Evolutionary conservation across 2,329 filamentous ascomycete species (phyloP).

Genomic region (Alternaria viburni): DNA sequence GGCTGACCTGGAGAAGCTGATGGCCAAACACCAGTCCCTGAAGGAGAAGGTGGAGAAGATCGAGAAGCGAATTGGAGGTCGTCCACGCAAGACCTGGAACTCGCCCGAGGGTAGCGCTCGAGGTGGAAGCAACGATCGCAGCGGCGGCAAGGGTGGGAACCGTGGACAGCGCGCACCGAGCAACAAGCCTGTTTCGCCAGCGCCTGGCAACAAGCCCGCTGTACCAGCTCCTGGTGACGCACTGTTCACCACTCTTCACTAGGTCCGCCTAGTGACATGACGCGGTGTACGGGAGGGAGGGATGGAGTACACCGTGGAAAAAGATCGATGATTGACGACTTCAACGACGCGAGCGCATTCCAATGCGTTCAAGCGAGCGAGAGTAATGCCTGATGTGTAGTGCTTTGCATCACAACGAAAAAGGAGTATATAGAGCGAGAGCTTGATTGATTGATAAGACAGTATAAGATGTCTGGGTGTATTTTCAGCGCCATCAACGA

Average conservation of each 20-base stretch:
- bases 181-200: not conserved
- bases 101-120: not conserved
- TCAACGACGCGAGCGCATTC: not conserved
- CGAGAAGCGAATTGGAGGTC: not conserved
- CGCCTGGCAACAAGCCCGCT: not conserved
- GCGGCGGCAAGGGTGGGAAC: not conserved
- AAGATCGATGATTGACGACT: not conserved
- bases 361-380: not conserved
- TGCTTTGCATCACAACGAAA: not conserved
- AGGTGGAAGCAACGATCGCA: not conserved
- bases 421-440: not conserved
- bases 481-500: not conserved
- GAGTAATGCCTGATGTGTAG: not conserved
- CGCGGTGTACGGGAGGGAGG: not conserved
- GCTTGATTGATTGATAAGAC: not conserved
- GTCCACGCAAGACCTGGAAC: not conserved
- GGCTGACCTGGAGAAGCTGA: conserved; percentile 4
- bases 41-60: conserved; percentile 16
- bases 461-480: not conserved
- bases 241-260: not conserved
- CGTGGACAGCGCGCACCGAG: not conserved
- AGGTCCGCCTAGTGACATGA: not conserved
- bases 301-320: not conserved
- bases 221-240: not conserved
- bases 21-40: conserved; percentile 9